Conservation (phyloP, 2,329 filamentous ascomycete species). For the Claviceps citrina region DNA sequence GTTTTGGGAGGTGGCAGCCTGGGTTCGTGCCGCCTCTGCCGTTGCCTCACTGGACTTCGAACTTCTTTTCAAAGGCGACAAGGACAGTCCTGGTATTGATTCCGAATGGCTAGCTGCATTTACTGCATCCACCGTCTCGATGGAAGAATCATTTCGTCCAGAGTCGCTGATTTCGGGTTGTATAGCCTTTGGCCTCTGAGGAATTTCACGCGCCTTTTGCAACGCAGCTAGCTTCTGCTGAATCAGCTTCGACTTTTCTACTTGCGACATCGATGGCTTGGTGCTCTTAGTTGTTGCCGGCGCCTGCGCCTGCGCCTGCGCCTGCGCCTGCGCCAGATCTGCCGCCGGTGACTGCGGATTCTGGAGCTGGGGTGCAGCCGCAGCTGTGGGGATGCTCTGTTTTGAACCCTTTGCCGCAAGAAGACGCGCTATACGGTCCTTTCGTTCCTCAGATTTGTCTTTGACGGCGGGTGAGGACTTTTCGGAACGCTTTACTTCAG, state of each 20-base stretch:
- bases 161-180: slow-evolving; percentile 1
- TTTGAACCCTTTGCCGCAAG: slow-evolving; percentile 58
- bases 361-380: slow-evolving; percentile 4
- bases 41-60: slow-evolving; percentile 7
- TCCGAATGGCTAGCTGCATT: not conserved
- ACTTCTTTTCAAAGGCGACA: slow-evolving; percentile 14
- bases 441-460: slow-evolving; percentile 45
- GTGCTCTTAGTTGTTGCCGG: slow-evolving; percentile 11
- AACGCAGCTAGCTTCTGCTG: slow-evolving; percentile 67
- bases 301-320: not conserved
- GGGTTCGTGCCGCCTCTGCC: slow-evolving; percentile 39
- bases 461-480: slow-evolving; percentile 1
- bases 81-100: slow-evolving; percentile 22
- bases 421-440: slow-evolving; percentile 61
- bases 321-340: not conserved
- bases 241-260: slow-evolving; percentile 57
- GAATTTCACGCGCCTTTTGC: slow-evolving; percentile 38
- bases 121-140: not conserved
- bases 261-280: slow-evolving; percentile 23
- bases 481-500: not conserved
- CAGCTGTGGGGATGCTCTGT: slow-evolving; percentile 9
- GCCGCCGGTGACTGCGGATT: slow-evolving; percentile 4
- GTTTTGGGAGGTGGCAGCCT: slow-evolving; percentile 46
- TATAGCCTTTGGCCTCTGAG: slow-evolving; percentile 6
- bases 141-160: not conserved